Evolutionary conservation across 225 moss, liverwort and hornwort species (phyloP), one percentile per base, ranked within the genome.

Genomic region (Pseudisothecium myosuroides): DNA sequence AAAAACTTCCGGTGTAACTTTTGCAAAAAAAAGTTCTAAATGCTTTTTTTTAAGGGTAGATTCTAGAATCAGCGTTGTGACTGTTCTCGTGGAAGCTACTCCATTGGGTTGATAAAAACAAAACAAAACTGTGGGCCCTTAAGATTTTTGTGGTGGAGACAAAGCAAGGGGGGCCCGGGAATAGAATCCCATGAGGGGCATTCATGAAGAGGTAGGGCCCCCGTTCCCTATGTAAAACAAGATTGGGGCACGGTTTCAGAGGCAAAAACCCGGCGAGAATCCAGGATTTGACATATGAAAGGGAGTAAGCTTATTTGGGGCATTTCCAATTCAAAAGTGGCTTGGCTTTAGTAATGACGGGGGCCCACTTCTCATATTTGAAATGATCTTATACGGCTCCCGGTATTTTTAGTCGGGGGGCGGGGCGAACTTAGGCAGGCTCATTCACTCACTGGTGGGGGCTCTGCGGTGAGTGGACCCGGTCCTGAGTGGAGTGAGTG

Each of bases 341-440:
- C 13, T 62, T 62, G 32, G 27, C 61, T 87, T 86, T 86, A 84
- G 83, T 83, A 54, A 89, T 67, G 81, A 5, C 12, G 9, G 77
- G 85, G 84, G 7, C 89, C 61, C 78, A 87, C 87, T 87, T 88
- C 16, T 87, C 86, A 85, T 89, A 92, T 89, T 90, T 87, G 65
- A 86, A 83, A 80, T 32, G 76, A 93, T 87, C 82, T 79, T 7
- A 21, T 43, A 7, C 52, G 69, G 56, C 7, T 64, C 2, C 39
- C 4, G 22, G 72, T 90, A 80, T 86, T 83, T 71, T 69, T 87
- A 89, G 66, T 37, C 26, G 52, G 74, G 76, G 34, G 8, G 87
- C 14, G 67, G 19, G 31, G 15, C 17, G 8, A n/a, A n/a, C n/a
- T n/a, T n/a, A n/a, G n/a, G n/a, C n/a, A n/a, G n/a, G n/a, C n/a